Base-by-base conservation (phyloP, 192 early-diverging fungal species). In the Lobulomyces angularis region DNA sequence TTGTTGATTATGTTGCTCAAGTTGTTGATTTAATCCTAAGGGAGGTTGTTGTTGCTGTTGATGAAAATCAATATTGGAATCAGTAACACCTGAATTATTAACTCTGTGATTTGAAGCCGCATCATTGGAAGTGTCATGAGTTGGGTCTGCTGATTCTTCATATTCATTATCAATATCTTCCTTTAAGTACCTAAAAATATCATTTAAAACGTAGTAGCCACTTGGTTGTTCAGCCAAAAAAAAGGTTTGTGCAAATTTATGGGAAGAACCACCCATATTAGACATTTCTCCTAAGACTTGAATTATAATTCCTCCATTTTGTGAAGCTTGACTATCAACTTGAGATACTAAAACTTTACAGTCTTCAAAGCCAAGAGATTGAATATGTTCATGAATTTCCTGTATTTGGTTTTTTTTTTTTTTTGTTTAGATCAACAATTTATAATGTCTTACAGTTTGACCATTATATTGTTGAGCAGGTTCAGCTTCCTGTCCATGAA, bases 241-340 rank as follows among this genome's bases (percentile, higher is more conserved):
- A 58, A 95, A 91, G 20, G 89, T 88, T 51, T 92, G 91, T 22
- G 71, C 81, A 53, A 95, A 95, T 52, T 86, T 84, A 62, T 82
- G 83, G 26, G 79, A 74, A 11, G 80, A 50, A 32, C 74, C 75
- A 31, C 70, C 78, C 41, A 77, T 74, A 72, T 86, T 88, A 49
- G 86, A 82, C 74, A 92, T 81, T 56, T 89, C 81, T 27, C 91
- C 91, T 23, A 91, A 58, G 17, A 92, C 88, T 61, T 93, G 90
- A 29, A 93, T 69, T 24, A 93, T 61, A 41, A 95, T 85, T 51
- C 83, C 80, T 27, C 78, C 80, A 24, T 71, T 63, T 41, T 72
- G 51, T 3, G 88, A 85, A 2, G 70, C 56, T 60, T 86, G 77
- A 32, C 76, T 75, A 55, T 95, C 91, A 17, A 95, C 83, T 51